phyloP scores from a whole-genome alignment of 2,329 filamentous ascomycete species.

The Fusarium anthophilum region DNA sequence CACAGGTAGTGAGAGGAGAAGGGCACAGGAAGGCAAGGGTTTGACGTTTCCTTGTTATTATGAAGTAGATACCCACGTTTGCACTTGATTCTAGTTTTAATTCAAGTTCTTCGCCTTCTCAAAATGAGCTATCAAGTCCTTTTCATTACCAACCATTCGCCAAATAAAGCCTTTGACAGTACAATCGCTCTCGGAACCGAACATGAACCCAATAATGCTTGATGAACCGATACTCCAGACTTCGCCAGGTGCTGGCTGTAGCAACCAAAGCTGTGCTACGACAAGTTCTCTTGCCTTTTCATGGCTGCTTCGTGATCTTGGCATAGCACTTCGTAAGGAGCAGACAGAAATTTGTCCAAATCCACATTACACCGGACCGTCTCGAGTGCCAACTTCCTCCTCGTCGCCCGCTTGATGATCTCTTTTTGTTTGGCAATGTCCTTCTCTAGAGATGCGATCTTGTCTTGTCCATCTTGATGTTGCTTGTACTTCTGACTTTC shows the following conservation, averaged over 20 bases:
- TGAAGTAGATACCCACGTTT: slow-evolving; percentile 13
- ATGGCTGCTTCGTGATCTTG: background rate
- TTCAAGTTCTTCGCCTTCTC: background rate
- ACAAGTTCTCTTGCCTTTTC: background rate
- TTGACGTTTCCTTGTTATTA: slow-evolving; percentile 19
- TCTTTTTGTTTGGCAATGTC: background rate
- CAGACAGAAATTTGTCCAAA: background rate
- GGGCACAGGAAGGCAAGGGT: background rate
- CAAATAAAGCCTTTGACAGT: background rate
- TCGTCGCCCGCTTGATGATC: background rate
- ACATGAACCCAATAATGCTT: background rate
- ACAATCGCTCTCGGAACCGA: background rate
- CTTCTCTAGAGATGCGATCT: background rate
- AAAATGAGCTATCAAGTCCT: background rate
- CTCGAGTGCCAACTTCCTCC: background rate
- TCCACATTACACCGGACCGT: background rate
- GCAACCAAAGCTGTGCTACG: background rate
- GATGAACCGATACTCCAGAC: background rate
- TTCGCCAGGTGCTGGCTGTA: background rate
- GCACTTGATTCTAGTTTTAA: background rate
- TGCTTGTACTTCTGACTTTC: background rate
- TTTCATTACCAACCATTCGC: background rate
- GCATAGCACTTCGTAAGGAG: background rate
- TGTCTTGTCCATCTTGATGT: background rate
- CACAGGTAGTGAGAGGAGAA: background rate